phyloP scores from a whole-genome alignment of 495 filamentous ascomycete species.

The Trichodelitschia bisporula region DNA sequence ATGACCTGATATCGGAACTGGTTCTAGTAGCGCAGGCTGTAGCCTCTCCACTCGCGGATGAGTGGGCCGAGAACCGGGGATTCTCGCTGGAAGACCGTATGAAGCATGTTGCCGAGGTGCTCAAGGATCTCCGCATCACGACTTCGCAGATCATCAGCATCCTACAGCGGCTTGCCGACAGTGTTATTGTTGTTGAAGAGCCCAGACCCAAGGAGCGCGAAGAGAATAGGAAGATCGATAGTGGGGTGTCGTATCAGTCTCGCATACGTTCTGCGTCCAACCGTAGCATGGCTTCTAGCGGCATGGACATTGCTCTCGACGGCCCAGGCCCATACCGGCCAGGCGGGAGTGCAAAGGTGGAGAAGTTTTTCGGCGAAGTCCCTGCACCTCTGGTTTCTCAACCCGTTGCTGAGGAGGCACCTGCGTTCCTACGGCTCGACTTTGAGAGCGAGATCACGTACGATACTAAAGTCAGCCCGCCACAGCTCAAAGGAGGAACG shows the following conservation, averaged over 20 bases:
- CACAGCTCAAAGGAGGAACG: slow-evolving; percentile 67
- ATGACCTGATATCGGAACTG: slow-evolving; percentile 80
- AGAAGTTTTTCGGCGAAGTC: slow-evolving; percentile 74
- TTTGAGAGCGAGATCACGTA: slow-evolving; percentile 77
- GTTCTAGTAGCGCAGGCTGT: slow-evolving; percentile 67
- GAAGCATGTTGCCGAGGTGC: slow-evolving; percentile 46
- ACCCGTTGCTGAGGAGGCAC: slow-evolving; percentile 40
- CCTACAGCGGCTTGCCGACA: slow-evolving; percentile 59
- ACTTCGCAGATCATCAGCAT: slow-evolving; percentile 75
- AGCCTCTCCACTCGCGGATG: slow-evolving; percentile 71
- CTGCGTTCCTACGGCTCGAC: slow-evolving; percentile 67
- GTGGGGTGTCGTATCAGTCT: slow-evolving; percentile 3
- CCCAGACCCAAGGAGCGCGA: slow-evolving; percentile 14
- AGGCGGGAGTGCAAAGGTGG: slow-evolving; percentile 53
- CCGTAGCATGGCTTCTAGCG: not conserved
- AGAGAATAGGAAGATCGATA: slow-evolving; percentile 11
- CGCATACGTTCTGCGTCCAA: slow-evolving; percentile 2
- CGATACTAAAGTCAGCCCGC: slow-evolving; percentile 48
- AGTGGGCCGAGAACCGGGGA: slow-evolving; percentile 81
- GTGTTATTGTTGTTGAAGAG: no score
- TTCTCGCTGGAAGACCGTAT: slow-evolving; percentile 79
- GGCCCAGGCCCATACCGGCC: slow-evolving; percentile 32
- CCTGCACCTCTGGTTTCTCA: slow-evolving; percentile 25
- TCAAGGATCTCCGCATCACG: slow-evolving; percentile 58
- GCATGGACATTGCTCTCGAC: slow-evolving; percentile 6